Conservation (phyloP, 352 stramenopile genomes). For the Phytophthora sp. region DNA sequence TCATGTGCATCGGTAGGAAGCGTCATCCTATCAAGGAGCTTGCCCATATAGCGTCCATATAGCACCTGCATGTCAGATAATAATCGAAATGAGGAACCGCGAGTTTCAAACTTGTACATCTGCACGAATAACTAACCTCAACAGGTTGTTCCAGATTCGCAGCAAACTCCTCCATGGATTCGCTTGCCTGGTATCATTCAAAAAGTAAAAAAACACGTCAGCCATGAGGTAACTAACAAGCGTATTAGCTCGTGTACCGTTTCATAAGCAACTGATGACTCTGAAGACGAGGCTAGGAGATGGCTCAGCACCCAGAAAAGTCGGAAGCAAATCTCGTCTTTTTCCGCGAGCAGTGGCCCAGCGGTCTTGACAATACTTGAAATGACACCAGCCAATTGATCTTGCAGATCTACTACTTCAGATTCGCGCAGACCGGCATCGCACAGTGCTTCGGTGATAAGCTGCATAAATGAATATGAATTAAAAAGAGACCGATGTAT, state of each 20-base stretch:
- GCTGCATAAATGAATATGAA: conserved; percentile 30
- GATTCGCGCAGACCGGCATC: conserved; percentile 74
- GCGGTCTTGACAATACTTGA: conserved; percentile 67
- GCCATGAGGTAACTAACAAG: background rate
- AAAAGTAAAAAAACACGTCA: background rate
- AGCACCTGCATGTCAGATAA: conserved; percentile 45
- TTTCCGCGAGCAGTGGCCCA: conserved; percentile 41
- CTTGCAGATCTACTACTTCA: conserved; percentile 73
- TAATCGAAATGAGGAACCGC: background rate
- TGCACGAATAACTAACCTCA: conserved; percentile 43
- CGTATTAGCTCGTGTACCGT: conserved; percentile 37
- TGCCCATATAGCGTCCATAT: conserved; percentile 60
- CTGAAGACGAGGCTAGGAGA: conserved; percentile 60
- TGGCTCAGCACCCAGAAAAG: conserved; percentile 87
- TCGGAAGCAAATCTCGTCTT: conserved; percentile 64
- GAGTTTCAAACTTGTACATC: background rate
- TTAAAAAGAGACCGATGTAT: conserved; percentile 1
- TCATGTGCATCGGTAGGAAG: conserved; percentile 43
- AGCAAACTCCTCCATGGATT: conserved; percentile 45
- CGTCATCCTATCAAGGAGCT: conserved; percentile 59
- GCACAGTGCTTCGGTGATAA: conserved; percentile 77
- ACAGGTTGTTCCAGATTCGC: conserved; percentile 33
- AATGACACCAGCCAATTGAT: conserved; percentile 68
- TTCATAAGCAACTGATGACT: conserved; percentile 58
- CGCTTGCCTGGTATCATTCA: conserved; percentile 44